A percentile compares a stretch with the other conserved stretches of the same genome.
These are phyloP conservation scores for Hypoxylon rubiginosum DNA, from an alignment of 2,329 filamentous ascomycete species.

Conservation along the genomic window DNA sequence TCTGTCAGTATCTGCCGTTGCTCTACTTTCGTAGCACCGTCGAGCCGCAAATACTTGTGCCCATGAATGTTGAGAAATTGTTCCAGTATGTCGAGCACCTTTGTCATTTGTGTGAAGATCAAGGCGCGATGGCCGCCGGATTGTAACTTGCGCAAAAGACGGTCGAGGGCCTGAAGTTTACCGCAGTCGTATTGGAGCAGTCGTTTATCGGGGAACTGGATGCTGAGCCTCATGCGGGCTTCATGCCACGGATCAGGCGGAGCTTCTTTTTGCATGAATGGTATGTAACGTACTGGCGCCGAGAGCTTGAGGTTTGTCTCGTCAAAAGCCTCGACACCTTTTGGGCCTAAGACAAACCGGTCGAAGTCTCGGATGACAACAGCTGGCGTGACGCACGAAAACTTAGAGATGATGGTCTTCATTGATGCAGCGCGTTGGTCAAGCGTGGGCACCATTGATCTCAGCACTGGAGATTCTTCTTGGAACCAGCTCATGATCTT, in stretches of 20 bases:
- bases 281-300: slow-evolving; percentile 67
- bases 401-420: slow-evolving; percentile 84
- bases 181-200: slow-evolving; percentile 98
- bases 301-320: slow-evolving; percentile 70
- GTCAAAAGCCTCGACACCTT: slow-evolving; percentile 69
- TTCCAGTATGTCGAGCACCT: slow-evolving; percentile 96
- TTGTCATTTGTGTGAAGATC: slow-evolving; percentile 99
- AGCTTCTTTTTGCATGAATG: slow-evolving; percentile 68
- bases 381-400: slow-evolving; percentile 91
- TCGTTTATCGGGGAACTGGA: slow-evolving; percentile 96
- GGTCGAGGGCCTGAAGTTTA: slow-evolving; percentile 91
- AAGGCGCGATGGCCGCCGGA: slow-evolving; percentile 91
- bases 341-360: slow-evolving; percentile 73
- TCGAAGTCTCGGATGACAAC: slow-evolving; percentile 85
- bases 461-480: slow-evolving; percentile 74
- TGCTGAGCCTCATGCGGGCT: slow-evolving; percentile 89
- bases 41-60: slow-evolving; percentile 94
- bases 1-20: slow-evolving; percentile 95
- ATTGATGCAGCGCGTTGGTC: slow-evolving; percentile 79
- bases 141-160: slow-evolving; percentile 87
- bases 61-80: slow-evolving; percentile 98
- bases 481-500: slow-evolving; percentile 82
- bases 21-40: slow-evolving; percentile 96
- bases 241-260: slow-evolving; percentile 90
- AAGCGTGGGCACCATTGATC: slow-evolving; percentile 79